phyloP scores from a whole-genome alignment of 345 rosid genomes.

The Eutrema japonicum region DNA sequence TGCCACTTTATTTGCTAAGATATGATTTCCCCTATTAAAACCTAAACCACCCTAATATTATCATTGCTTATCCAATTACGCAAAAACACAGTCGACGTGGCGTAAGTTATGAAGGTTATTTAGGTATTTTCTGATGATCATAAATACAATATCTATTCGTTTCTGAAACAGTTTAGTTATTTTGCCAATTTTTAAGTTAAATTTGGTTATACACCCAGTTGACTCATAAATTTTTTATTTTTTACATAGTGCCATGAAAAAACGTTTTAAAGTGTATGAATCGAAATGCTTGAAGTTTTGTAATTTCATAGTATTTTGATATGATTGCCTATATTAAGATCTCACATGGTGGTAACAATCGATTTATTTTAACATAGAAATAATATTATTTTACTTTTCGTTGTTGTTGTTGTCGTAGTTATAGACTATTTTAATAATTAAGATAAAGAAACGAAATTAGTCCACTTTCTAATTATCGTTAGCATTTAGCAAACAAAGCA shows the following conservation, averaged over 20 bases:
- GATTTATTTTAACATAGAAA: constrained; percentile 18
- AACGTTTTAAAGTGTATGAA: neutral
- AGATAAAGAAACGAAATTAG: constrained; percentile 19
- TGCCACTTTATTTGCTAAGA: no score
- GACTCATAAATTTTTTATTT: no score
- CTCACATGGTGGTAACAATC: constrained; percentile 31
- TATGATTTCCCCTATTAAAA: no score
- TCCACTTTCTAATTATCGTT: constrained; percentile 39
- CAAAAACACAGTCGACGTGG: no score
- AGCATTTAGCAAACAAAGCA: constrained; percentile 35
- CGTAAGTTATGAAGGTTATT: no score
- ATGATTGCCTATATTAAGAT: constrained; percentile 31
- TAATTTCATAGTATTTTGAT: constrained; percentile 1
- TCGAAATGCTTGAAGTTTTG: neutral
- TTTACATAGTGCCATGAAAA: constrained; percentile 17
- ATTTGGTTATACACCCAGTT: no score
- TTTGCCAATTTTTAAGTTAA: no score
- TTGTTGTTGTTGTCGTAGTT: neutral
- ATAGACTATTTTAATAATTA: neutral
- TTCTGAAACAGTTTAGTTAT: no score
- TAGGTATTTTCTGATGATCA: no score
- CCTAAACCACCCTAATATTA: no score
- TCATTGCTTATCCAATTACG: no score
- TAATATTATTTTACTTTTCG: neutral
- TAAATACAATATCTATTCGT: no score